Evolutionary conservation across 2,329 filamentous ascomycete genomes (phyloP), one percentile per base, ranked within the genome.

Genomic region (Fusarium sp.): DNA sequence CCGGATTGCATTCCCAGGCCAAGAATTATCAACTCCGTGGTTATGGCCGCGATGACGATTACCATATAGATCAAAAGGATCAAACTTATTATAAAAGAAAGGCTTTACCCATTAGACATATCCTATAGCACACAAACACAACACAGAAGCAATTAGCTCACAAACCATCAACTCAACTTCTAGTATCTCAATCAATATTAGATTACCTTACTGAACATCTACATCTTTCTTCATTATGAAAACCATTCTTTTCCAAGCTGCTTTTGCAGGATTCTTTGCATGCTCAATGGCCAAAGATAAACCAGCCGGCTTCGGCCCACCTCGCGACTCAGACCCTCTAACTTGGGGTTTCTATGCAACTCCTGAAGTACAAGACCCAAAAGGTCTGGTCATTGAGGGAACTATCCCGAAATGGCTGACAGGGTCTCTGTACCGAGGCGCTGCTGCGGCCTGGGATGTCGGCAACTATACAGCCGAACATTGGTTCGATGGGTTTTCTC

Each of bases 381-480:
- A 47, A 8, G 4, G 32, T 7, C 52, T 69, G 6, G 40, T 65
- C 20, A 24, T 70, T 2, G 56, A 54, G 22, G 64, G 60, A n/a
- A 53, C 20, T 0, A 58, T 70, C n/a, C 67, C 64, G 5, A 6
- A n/a, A 16, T 70, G 67, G 67, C 22, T 70, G 56, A 27, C n/a
- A 18, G 67, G 67, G 1, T 67, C 59, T 20, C 52, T 70, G 3
- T 68, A 68, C 27, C 64, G 67, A 24, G 64, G 59, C 2, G 60
- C 30, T 2, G 55, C 64, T 3, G 59, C 43, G 3, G 68, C 67
- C 5, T 70, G 67, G 67, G 67, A 70, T 25, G 52, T 65, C 1
- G 59, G 55, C 32, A 60, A 70, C 56, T 70, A 46, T 34, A 67
- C 64, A 6, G 64, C 64, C 10, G 67, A 70, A 22, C 63, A 66